Evolutionary conservation across 257 asterid genomes (phyloP).

Genomic region (Przewalskia tangutica): DNA sequence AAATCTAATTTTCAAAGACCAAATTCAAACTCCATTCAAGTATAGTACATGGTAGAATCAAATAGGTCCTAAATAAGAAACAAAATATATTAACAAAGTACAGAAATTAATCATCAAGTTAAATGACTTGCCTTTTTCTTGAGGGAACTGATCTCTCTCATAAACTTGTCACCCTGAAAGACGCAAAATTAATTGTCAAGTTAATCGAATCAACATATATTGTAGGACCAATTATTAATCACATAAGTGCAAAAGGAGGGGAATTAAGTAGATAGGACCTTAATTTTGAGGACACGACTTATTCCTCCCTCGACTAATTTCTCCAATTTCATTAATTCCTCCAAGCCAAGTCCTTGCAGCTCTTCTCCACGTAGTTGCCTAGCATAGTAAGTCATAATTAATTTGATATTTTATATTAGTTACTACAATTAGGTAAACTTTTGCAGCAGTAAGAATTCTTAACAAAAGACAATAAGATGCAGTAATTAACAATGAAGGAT

Average conservation of each 20-base stretch:
- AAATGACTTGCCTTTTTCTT: constrained; percentile 48
- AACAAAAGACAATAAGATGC: background rate
- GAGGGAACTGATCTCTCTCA: constrained; percentile 42
- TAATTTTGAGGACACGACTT: constrained; percentile 37
- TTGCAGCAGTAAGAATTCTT: background rate
- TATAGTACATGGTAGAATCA: background rate
- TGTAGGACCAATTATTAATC: background rate
- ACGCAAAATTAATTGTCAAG: background rate
- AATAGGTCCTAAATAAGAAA: background rate
- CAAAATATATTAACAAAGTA: background rate
- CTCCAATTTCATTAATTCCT: constrained; percentile 61
- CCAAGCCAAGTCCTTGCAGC: constrained; percentile 50
- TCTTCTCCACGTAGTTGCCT: constrained; percentile 77
- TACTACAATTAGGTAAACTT: background rate
- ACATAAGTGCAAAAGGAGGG: background rate
- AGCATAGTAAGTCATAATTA: background rate
- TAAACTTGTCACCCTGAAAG: constrained; percentile 42
- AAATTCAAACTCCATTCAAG: background rate
- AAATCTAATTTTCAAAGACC: background rate
- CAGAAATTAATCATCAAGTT: background rate
- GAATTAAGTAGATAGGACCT: constrained; percentile 25
- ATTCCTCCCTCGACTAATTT: constrained; percentile 44
- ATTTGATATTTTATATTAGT: background rate
- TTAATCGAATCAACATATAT: background rate
- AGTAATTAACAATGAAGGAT: background rate